Evolutionary conservation across 1,284 basidiomycete species (phyloP), one percentile per base, ranked within the genome.

Genomic region (Trametes versicolor): DNA sequence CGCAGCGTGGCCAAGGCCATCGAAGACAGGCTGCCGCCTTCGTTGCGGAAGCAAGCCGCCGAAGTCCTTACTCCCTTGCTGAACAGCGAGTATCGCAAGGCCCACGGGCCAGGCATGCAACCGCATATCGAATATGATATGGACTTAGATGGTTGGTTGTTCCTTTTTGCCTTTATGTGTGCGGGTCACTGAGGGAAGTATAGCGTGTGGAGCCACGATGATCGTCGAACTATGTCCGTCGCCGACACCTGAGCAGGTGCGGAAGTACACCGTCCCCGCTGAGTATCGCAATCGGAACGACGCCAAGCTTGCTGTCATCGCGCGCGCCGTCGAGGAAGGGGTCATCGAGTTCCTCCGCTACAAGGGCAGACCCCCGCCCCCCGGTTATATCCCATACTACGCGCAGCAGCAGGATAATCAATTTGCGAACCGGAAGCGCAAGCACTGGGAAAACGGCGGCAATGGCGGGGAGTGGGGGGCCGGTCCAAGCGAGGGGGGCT

Each of bases 261-360:
- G 79, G 41, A 74, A 73, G 54, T 90, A 85, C 73, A 72, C 73
- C 0, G 83, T 84, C 12, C 75, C 81, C 19, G 71, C 78, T 17
- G 82, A 85, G 64, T 90, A 88, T 71, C 79, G 83, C 43, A 83
- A 78, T 36, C 86, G 86, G 67, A 79, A 78, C 15, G 89, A 91
- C 65, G 89, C 89, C 10, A 88, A 84, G 72, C 76, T 81, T 21
- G 88, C 85, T 19, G 87, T 84, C 12, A 76, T 82, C 0, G 80
- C 79, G 54, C 73, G 75, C 2, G 89, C 87, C 2, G 83, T 82
- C 15, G 77, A 85, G 68, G 75, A 83, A 66, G 87, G 88, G 12
- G 78, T 81, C 21, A 74, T 90, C 55, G 87, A 90, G 65, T 82
- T 88, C 52, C 71, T 90, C 32, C 82, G 83, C 23, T 87, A 85